Evolutionary conservation across 257 asterid genomes (phyloP).

Genomic region (Fraxinus quadrangulata): DNA sequence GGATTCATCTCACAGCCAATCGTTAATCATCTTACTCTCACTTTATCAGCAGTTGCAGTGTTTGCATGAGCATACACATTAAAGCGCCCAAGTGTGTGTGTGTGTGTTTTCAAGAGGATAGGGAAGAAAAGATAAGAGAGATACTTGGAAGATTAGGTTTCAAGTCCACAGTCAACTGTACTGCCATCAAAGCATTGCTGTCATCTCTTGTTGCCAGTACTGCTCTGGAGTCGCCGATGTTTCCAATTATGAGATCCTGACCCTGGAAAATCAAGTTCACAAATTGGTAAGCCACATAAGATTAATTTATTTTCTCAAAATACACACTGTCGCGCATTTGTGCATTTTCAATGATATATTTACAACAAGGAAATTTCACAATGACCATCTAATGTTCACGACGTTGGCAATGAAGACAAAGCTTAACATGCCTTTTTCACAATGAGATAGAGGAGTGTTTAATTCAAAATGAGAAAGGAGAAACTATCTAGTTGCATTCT

Average conservation of each 20-base stretch:
- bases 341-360: no score
- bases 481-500: background rate
- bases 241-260: conserved; percentile 84
- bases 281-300: background rate
- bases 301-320: background rate
- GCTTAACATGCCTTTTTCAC: background rate
- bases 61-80: background rate
- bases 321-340: no score
- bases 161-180: conserved; percentile 92
- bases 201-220: conserved; percentile 81
- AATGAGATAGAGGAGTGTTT: background rate
- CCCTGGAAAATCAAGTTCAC: conserved; percentile 54
- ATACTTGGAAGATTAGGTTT: conserved; percentile 98
- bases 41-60: background rate
- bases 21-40: background rate
- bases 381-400: background rate
- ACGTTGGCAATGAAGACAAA: background rate
- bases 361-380: background rate
- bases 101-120: background rate
- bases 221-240: conserved; percentile 96
- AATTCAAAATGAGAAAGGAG: background rate
- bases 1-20: background rate
- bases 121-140: conserved; percentile 22
- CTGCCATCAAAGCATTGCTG: conserved; percentile 66
- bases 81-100: background rate